Base-by-base conservation (phyloP, 2,329 filamentous ascomycete genomes). In the Albifimbria verrucaria region DNA sequence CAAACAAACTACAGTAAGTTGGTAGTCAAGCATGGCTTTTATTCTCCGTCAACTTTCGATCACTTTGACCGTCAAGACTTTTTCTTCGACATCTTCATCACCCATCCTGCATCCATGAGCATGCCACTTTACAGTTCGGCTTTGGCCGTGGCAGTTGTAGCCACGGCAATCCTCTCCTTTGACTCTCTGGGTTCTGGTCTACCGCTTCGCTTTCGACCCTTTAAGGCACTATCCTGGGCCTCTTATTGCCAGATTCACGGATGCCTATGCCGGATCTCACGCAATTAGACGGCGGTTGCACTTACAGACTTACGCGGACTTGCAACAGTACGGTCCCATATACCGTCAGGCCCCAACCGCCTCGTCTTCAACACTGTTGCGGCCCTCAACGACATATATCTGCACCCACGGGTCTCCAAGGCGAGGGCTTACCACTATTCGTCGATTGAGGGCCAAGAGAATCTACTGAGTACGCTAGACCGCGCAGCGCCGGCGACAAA, bases 351-450 rank as follows among this genome's bases (percentile, higher is more conserved):
- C 2, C 56, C 56, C 3, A 51, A 58, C 41, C 46, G 54, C 7
- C 52, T 58, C 2, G 49, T 58, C 7, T 58, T 58, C 50, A 58
- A 58, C 21, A 52, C 56, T 1, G 22, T 55, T 39, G 18, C 15
- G 7, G 26, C 26, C 26, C 7, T 32, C 26, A 32, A 32, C 15
- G 26, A 58, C 25, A 58, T 58, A 15, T 57, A 58, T 49, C 41
- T 53, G 2, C 51, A 55, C 44, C 28, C 54, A 6, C 47, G 43
- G 7, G 43, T 54, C 11, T 36, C 49, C 3, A 57, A 55, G 32
- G 44, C 43, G 5, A 17, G 39, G 9, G 43, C 48, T 3, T 58
- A 58, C 42, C 36, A 18, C 15, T 22, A 48, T 4, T 39, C 55
- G 10, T 48, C 52, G 7, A 43, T 51, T 18, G 39, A 44, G 28